Evolutionary conservation across 352 stramenopile genomes (phyloP), one percentile per base, ranked within the genome.

Genomic region (Phytophthora syringae): DNA sequence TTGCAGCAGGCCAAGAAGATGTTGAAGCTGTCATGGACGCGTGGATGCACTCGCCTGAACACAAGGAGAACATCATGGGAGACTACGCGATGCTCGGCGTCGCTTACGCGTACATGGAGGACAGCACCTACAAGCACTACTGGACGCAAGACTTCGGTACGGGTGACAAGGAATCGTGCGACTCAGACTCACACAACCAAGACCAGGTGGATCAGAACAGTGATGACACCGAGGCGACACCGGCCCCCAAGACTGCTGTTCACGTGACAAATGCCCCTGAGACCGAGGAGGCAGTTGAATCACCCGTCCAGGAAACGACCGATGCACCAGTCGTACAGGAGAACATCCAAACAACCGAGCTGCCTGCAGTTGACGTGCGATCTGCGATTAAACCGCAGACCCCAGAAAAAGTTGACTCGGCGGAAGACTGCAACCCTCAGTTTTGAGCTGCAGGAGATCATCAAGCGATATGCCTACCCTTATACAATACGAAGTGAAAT

Each of bases 61-160:
- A 78, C 52, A 60, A 60, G 12, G 51, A 40, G 3, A 78, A 78
- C 43, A 78, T 78, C 48, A 28, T 78, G 21, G 52, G 70, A 18
- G 34, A 68, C 3, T 75, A 67, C 59, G 73, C 42, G 9, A 76
- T 77, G 61, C 60, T 83, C 28, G 72, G 71, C 1, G 59, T 47
- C 5, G 49, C 65, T 2, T 82, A 80, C 44, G 52, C 52, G 1
- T 70, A 45, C 60, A 75, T 65, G 15, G 27, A 58, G 2, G 13
- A 52, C 11, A 67, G 18, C 21, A 48, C 49, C 16, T 79, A 76
- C 64, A 30, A 64, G n/a, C 59, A 75, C 62, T 88, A 70, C 60
- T 85, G 79, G 74, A 85, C 72, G 39, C 74, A 88, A 56, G 57
- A 82, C 55, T 88, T 85, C 42, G 74, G 56, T 21, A 54, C 50